These are phyloP conservation scores for Microdochium trichocladiopsis DNA, from an alignment of 2,329 filamentous ascomycete species.

Conservation along the genomic window DNA sequence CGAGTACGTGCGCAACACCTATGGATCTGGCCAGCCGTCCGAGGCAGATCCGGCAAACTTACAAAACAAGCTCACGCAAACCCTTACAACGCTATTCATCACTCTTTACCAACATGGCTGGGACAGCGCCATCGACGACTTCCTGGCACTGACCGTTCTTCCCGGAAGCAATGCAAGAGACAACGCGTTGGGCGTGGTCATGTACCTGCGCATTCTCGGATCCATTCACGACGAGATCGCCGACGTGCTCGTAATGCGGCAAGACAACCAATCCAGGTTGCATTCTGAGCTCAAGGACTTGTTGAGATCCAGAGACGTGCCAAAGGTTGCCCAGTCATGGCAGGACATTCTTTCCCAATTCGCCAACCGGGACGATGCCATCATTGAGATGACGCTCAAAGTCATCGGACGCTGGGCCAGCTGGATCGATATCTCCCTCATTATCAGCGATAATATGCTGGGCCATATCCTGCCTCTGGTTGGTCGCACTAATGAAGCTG, in stretches of 20 bases:
- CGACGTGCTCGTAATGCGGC: slow-evolving; percentile 77
- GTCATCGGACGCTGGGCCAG: slow-evolving; percentile 96
- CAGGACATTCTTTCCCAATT: slow-evolving; percentile 81
- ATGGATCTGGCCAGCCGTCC: slow-evolving; percentile 51
- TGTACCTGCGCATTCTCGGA: slow-evolving; percentile 82
- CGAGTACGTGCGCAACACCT: slow-evolving; percentile 71
- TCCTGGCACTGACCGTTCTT: slow-evolving; percentile 65
- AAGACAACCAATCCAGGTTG: slow-evolving; percentile 71
- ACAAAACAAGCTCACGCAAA: slow-evolving; percentile 97
- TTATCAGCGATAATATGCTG: slow-evolving; percentile 87
- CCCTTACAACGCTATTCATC: slow-evolving; percentile 88
- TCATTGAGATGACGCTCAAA: slow-evolving; percentile 83
- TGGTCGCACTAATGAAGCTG: slow-evolving; percentile 58
- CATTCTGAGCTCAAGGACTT: slow-evolving; percentile 89
- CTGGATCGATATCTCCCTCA: slow-evolving; percentile 94
- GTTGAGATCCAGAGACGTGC: slow-evolving; percentile 78
- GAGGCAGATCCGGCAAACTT: slow-evolving; percentile 66
- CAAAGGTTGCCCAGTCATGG: slow-evolving; percentile 85
- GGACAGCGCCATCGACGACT: slow-evolving; percentile 87
- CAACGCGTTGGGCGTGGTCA: slow-evolving; percentile 68
- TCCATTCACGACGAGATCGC: slow-evolving; percentile 97
- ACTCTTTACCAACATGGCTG: slow-evolving; percentile 80
- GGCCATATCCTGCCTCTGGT: slow-evolving; percentile 79
- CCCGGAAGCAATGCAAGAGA: slow-evolving; percentile 53
- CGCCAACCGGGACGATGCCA: slow-evolving; percentile 57